A percentile compares a stretch with the other conserved stretches of the same genome.
phyloP scores from a whole-genome alignment of 2,329 filamentous ascomycete genomes.

The Celoporthe dispersa region DNA sequence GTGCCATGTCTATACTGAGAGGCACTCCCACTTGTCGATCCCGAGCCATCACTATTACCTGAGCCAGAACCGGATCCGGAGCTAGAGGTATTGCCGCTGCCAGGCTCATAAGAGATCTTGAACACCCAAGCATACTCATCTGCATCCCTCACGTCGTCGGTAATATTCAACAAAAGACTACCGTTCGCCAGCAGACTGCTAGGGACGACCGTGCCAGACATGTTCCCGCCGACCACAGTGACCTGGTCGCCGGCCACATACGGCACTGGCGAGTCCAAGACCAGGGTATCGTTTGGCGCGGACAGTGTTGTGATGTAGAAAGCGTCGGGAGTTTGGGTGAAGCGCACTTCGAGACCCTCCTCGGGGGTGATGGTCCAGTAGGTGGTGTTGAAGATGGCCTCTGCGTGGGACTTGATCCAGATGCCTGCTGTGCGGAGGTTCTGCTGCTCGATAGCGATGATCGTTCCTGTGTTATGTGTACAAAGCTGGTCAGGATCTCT shows the following conservation, averaged over 20 bases:
- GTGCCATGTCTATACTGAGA: background rate
- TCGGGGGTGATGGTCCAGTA: constrained; percentile 54
- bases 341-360: constrained; percentile 50
- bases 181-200: constrained; percentile 31
- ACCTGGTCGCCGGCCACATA: constrained; percentile 51
- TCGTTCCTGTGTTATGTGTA: constrained; percentile 3
- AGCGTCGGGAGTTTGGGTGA: constrained; percentile 55
- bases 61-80: constrained; percentile 2
- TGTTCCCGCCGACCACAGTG: constrained; percentile 44
- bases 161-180: constrained; percentile 39
- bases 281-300: constrained; percentile 45
- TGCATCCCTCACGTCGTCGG: constrained; percentile 38
- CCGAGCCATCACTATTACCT: background rate
- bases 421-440: constrained; percentile 54
- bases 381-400: constrained; percentile 62
- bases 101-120: constrained; percentile 34
- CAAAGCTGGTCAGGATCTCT: background rate
- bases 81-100: background rate
- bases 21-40: constrained; percentile 8
- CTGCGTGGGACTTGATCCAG: constrained; percentile 58
- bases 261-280: constrained; percentile 50
- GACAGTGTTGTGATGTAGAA: constrained; percentile 56
- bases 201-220: constrained; percentile 33
- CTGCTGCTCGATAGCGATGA: constrained; percentile 35
- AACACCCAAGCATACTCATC: constrained; percentile 47